phyloP scores from a whole-genome alignment of 306 rosid genomes.

The Sindora glabra region DNA sequence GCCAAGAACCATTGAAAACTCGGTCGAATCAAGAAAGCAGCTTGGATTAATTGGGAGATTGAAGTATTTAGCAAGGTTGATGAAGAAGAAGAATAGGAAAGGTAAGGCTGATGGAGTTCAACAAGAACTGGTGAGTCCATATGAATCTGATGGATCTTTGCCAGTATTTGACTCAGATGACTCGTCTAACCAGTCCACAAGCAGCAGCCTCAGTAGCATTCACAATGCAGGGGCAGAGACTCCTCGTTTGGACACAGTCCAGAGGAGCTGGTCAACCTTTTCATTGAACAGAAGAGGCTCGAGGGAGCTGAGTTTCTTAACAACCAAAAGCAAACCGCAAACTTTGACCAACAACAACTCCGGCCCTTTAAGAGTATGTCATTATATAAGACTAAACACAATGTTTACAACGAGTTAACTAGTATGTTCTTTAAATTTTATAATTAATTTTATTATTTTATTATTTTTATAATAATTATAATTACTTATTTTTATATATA shows the following conservation, averaged over 20 bases:
- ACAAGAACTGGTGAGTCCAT: background rate
- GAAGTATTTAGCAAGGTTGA: conserved; percentile 24
- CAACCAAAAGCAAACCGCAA: conserved; percentile 16
- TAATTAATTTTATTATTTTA: too few relatives aligned
- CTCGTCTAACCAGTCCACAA: conserved; percentile 15
- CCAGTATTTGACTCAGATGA: conserved; percentile 33
- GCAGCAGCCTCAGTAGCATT: conserved; percentile 15
- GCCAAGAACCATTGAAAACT: conserved; percentile 8
- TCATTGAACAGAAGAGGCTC: conserved; percentile 28
- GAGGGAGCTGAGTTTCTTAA: conserved; percentile 13
- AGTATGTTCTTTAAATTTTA: too few relatives aligned
- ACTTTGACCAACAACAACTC: background rate
- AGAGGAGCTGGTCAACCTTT: conserved; percentile 14
- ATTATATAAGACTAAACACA: background rate
- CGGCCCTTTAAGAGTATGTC: conserved; percentile 14
- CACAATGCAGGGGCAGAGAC: background rate
- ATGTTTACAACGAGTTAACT: too few relatives aligned
- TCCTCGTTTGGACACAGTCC: background rate
- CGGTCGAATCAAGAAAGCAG: conserved; percentile 14
- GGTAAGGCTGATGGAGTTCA: conserved; percentile 6
- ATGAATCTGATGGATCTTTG: conserved; percentile 31
- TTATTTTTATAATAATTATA: too few relatives aligned
- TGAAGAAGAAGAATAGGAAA: conserved; percentile 13
- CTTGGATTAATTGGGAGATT: conserved; percentile 7
- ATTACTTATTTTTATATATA: too few relatives aligned